Evolutionary conservation across 1,139 yeast genomes (phyloP), one percentile per base, ranked within the genome.

Genomic region (Candida sp.): DNA sequence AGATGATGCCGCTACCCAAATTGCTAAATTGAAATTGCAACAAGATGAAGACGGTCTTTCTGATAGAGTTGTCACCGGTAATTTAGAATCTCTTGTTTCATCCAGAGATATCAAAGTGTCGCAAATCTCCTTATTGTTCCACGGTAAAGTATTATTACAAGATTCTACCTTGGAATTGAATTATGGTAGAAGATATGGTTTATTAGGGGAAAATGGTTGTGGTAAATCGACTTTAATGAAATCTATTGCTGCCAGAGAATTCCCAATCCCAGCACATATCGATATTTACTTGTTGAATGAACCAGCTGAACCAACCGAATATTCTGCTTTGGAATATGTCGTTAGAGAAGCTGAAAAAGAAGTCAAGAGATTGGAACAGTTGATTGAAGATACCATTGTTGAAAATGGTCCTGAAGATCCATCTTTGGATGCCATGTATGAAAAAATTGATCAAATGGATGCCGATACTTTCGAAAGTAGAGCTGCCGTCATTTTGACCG

Each of bases 31-130:
- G 70, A 91, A 91, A 68, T 73, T 91, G 61, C 99, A 93, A 71
- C 85, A 87, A 62, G 98, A 93, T 67, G 85, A 87, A 62, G 84
- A 90, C 58, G 98, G 98, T 56, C 65, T 93, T 47, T 88, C 97
- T 38, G 99, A 93, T 68, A 88, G 99, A 77, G 99, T 93, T 52
- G 87, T 95, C 55, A 93, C 99, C 37, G 99, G 99, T 77, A 99
- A 95, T 44, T 76, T 93, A 64, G 93, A 86, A 49, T 88, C 97
- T 42, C 75, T 93, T 65, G 77, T 66, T 36, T 91, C 98, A 21
- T 90, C 98, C 23, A 84, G 98, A 70, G 99, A 93, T 82, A 74
- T 93, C 62, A 95, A 95, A 72, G 66, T 93, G 57, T 84, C 91
- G 21, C 86, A 97, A 44, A 89, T 89, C 38, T 88, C 98, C 21